Evolutionary conservation across 2,329 filamentous ascomycete species (phyloP).

Genomic region (Didymella glomerata): DNA sequence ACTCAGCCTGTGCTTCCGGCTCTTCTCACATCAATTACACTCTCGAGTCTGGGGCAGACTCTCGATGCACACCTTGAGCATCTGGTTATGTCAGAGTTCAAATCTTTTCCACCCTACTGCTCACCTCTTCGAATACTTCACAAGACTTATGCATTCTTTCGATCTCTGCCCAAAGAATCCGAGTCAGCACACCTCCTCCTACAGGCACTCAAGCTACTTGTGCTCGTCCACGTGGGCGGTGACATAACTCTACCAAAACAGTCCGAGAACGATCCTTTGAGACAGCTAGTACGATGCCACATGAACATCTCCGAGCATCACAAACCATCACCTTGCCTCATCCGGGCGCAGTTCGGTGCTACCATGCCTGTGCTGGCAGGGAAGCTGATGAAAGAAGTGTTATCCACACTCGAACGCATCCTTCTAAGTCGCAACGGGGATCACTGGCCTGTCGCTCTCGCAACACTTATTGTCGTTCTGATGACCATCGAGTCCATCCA

Average conservation of each 20-base stretch:
- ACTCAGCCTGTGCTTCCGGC: conserved; percentile 48
- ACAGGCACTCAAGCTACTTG: conserved; percentile 50
- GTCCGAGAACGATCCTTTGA: conserved; percentile 24
- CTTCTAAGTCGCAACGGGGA: conserved; percentile 40
- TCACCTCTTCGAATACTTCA: conserved; percentile 46
- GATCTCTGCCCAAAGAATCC: conserved; percentile 28
- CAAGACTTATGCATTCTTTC: conserved; percentile 47
- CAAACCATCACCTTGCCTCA: conserved; percentile 50
- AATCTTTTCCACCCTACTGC: conserved; percentile 46
- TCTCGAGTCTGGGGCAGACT: conserved; percentile 28
- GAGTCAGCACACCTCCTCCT: conserved; percentile 37
- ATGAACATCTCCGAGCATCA: too few relatives aligned
- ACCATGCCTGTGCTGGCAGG: conserved; percentile 47
- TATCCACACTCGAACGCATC: conserved; percentile 43
- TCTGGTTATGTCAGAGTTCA: conserved; percentile 46
- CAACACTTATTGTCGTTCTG: conserved; percentile 44
- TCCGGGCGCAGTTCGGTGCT: conserved; percentile 50
- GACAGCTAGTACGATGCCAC: conserved; percentile 31
- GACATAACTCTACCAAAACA: conserved; percentile 45
- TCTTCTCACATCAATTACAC: conserved; percentile 41
- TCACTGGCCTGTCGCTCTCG: conserved; percentile 47
- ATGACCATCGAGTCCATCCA: conserved; percentile 53
- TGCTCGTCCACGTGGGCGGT: conserved; percentile 51
- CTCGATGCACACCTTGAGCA: conserved; percentile 45
- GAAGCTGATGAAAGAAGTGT: conserved; percentile 44